phyloP scores from a whole-genome alignment of 139 green algal species.

The Dunaliella primolecta region DNA sequence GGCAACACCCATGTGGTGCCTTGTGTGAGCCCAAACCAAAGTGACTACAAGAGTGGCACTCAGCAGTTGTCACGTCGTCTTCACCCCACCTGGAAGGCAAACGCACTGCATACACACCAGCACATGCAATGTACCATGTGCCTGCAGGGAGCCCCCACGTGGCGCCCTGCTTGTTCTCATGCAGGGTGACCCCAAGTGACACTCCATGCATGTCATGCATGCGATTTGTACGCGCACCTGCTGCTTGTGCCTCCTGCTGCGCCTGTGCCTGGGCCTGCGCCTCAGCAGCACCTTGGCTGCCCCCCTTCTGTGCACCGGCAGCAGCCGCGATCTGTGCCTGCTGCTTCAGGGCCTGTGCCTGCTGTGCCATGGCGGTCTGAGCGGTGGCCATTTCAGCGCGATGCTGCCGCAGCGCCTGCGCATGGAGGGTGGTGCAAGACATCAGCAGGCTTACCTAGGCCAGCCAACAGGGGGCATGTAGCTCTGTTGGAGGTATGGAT shows the following conservation, averaged over 20 bases:
- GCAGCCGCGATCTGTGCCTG: background rate
- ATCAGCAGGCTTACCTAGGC: background rate
- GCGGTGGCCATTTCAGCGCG: constrained; percentile 5
- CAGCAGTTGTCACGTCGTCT: background rate
- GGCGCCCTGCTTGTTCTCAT: too few species aligned
- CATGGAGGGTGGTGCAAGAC: background rate
- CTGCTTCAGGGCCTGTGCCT: background rate
- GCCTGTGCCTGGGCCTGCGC: background rate
- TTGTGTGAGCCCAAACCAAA: too few species aligned
- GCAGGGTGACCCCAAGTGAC: background rate
- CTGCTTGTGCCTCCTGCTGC: background rate
- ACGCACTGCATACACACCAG: background rate
- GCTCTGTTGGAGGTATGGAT: background rate
- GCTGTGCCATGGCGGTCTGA: constrained; percentile 8
- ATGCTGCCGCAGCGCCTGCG: constrained; percentile 11
- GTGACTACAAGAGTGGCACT: background rate
- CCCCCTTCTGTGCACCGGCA: background rate
- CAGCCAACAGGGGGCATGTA: background rate
- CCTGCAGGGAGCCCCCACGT: too few species aligned
- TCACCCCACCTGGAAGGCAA: background rate
- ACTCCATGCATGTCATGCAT: background rate
- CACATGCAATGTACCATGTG: too few species aligned
- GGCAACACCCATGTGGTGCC: too few species aligned
- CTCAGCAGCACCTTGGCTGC: background rate
- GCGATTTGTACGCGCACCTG: background rate